Conservation (phyloP, 495 filamentous ascomycete species). For the Hypoxylon trugodes region DNA sequence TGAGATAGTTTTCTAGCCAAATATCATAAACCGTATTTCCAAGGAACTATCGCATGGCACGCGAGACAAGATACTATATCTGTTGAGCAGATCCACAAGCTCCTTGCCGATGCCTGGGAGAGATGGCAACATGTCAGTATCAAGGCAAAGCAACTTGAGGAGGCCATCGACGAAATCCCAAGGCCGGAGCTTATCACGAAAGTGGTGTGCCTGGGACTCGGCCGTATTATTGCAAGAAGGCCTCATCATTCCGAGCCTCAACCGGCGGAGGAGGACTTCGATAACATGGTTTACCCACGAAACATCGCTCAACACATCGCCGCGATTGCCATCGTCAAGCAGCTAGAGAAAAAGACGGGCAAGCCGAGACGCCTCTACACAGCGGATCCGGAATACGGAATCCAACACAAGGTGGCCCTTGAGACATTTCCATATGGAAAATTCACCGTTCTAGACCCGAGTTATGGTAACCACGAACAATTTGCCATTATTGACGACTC, state of each 20-base stretch:
- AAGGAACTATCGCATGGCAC: neutral
- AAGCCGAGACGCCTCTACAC: conserved; percentile 8
- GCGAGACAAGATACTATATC: neutral
- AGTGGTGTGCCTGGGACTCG: conserved; percentile 25
- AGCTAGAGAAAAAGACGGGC: conserved; percentile 8
- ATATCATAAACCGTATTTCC: conserved; percentile 1
- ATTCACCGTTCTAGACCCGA: conserved; percentile 21
- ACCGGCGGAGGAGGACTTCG: neutral
- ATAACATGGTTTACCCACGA: conserved; percentile 2
- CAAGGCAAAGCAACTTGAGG: conserved; percentile 4
- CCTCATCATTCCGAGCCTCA: neutral
- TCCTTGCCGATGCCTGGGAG: conserved; percentile 12
- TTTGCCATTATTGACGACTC: conserved; percentile 24
- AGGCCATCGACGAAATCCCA: conserved; percentile 20
- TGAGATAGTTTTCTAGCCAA: conserved; percentile 9
- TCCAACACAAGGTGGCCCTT: conserved; percentile 13
- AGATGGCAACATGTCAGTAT: conserved; percentile 11
- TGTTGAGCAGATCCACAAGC: neutral
- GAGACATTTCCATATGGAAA: neutral
- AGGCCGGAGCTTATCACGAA: conserved; percentile 18
- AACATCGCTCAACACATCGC: conserved; percentile 27
- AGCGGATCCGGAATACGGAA: conserved; percentile 21
- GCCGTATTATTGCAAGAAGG: neutral
- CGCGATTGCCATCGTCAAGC: conserved; percentile 11
- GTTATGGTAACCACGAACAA: conserved; percentile 22